Evolutionary conservation across 2,329 filamentous ascomycete genomes (phyloP), one percentile per base, ranked within the genome.

Genomic region (Sporothrix pseudoabietina): DNA sequence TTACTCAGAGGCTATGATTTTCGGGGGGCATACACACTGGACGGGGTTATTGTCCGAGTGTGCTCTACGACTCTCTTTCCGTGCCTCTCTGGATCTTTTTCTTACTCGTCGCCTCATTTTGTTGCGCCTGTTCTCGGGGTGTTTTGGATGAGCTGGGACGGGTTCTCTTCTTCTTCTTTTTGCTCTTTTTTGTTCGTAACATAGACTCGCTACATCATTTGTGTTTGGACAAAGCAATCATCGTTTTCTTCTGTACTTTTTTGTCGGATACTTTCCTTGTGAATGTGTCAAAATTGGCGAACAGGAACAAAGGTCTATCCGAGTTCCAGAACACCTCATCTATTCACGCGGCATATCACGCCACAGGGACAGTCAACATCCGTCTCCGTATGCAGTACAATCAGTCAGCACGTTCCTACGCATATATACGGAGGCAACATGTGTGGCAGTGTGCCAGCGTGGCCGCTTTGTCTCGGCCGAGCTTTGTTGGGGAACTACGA

Each of bases 191-290:
- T 52, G 16, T 16, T 49, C 19, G 19, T 52, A 52, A 52, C 44
- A 68, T 68, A 68, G 65, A 68, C 59, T 35, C 19, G 65, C 44
- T 52, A 44, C 44, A 52, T 68, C 7, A 32, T 52, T 54, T 52
- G 8, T n/a, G 16, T 52, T 35, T 66, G 39, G 26, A 68, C 26
- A 68, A 22, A 68, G 44, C 65, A 52, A 32, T 32, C n/a, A 35
- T 9, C 26, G 12, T 16, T 3, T 14, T 66, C 30, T 47, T 66
- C n/a, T 47, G 22, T 19, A 41, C 35, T 63, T 4, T 19, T 35
- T 12, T 4, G n/a, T 10, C 16, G 10, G 10, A 3, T 8, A 35
- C 19, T 4, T 19, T 12, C 30, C 8, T 16, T 59, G 22, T 16
- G 19, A 19, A 39, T 39, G 12, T 30, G 30, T n/a, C 32, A 10